phyloP scores from a whole-genome alignment of 1,284 basidiomycete genomes.

The Ustilago nuda region DNA sequence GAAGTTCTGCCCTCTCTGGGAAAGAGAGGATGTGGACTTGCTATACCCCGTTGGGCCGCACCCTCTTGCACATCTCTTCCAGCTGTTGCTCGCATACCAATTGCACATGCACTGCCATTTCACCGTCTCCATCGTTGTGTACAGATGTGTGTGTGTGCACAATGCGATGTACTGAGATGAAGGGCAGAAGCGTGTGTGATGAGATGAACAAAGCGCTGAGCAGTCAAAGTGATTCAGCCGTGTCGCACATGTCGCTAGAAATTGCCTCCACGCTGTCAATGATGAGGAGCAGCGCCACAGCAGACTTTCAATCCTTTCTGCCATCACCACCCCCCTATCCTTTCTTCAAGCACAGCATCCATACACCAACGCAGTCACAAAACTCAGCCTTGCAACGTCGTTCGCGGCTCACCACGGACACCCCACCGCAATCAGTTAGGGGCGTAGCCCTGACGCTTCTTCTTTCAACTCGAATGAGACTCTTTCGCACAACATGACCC shows the following conservation, averaged over 20 bases:
- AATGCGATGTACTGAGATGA: background rate
- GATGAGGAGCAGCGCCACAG: slow-evolving; percentile 22
- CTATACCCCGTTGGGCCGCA: slow-evolving; percentile 21
- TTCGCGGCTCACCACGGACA: background rate
- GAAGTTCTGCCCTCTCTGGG: background rate
- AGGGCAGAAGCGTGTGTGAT: background rate
- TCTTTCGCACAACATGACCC: slow-evolving; percentile 24
- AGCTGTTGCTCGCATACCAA: slow-evolving; percentile 14
- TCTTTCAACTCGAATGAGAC: slow-evolving; percentile 8
- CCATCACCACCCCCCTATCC: background rate
- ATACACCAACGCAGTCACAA: background rate
- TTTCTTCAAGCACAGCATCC: background rate
- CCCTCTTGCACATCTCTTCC: slow-evolving; percentile 17
- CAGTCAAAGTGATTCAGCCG: background rate
- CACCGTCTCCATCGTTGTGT: background rate
- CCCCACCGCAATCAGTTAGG: background rate
- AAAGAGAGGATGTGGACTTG: background rate
- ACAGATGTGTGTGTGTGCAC: background rate
- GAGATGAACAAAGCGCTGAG: background rate
- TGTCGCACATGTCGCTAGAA: slow-evolving; percentile 19
- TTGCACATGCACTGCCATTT: background rate
- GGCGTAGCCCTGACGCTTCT: slow-evolving; percentile 19
- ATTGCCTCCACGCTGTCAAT: slow-evolving; percentile 16
- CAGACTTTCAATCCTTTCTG: background rate
- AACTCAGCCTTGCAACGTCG: background rate